phyloP scores from a whole-genome alignment of 2,329 filamentous ascomycete genomes.

The Cryphonectria naterciae region DNA sequence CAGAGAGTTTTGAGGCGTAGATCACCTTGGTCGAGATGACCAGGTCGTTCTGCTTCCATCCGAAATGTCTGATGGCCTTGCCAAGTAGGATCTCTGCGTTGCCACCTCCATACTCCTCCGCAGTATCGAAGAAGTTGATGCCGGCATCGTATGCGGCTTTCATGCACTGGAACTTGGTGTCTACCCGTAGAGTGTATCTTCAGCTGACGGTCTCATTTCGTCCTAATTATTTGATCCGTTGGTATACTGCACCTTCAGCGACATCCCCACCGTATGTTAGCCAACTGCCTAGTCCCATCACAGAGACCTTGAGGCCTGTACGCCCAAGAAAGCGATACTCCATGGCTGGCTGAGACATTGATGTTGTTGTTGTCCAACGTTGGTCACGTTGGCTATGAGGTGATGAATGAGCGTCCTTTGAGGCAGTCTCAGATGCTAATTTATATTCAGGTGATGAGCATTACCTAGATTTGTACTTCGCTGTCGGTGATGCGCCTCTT shows the following conservation, averaged over 20 bases:
- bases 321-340: constrained; percentile 7
- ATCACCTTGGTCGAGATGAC: constrained; percentile 64
- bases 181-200: constrained; percentile 44
- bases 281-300: constrained; percentile 1
- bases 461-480: neutral
- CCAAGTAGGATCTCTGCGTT: constrained; percentile 68
- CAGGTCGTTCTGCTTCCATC: constrained; percentile 64
- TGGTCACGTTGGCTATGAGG: too few relatives aligned
- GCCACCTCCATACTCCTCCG: constrained; percentile 61
- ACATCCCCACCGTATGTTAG: constrained; percentile 1
- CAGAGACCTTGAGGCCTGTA: constrained; percentile 7
- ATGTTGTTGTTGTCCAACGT: neutral
- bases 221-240: neutral
- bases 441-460: neutral
- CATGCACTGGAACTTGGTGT: constrained; percentile 55
- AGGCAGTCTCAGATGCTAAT: neutral
- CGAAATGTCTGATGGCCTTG: constrained; percentile 61
- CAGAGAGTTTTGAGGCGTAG: neutral
- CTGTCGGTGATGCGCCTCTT: neutral
- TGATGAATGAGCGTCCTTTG: too few relatives aligned
- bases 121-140: constrained; percentile 67
- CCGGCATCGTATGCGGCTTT: constrained; percentile 63
- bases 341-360: neutral
- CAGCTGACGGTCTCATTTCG: neutral
- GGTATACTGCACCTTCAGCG: constrained; percentile 8